Conservation (phyloP, 1,284 basidiomycete genomes). For the Inonotus hispidus region DNA sequence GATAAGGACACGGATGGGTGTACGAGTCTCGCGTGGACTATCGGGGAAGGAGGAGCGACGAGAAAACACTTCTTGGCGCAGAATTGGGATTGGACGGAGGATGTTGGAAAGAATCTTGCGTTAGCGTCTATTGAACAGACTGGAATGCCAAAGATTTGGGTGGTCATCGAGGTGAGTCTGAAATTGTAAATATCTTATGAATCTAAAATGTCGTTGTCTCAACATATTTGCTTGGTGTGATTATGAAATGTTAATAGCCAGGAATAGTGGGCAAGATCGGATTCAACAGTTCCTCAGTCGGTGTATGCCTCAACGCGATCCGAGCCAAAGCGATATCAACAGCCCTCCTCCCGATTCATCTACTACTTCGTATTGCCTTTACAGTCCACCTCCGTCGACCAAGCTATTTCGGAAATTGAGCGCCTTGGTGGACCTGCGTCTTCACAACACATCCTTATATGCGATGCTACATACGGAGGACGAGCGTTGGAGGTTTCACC, state of each 20-base stretch:
- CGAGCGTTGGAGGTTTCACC: conserved; percentile 31
- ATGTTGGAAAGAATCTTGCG: conserved; percentile 31
- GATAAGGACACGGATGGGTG: too few species aligned
- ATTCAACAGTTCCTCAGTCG: conserved; percentile 32
- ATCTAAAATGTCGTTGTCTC: too few species aligned
- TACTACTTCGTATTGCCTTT: conserved; percentile 31
- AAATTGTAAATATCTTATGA: too few species aligned
- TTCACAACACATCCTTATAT: conserved; percentile 33
- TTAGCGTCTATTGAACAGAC: conserved; percentile 27
- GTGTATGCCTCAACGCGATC: conserved; percentile 35
- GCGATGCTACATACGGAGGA: conserved; percentile 24
- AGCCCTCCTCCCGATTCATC: conserved; percentile 30
- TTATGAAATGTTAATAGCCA: conserved; percentile 21
- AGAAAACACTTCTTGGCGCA: conserved; percentile 29
- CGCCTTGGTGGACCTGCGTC: conserved; percentile 31
- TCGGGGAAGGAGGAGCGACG: conserved; percentile 20
- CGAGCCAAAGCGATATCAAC: conserved; percentile 29
- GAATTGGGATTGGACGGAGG: conserved; percentile 36
- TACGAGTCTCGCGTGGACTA: conserved; percentile 30
- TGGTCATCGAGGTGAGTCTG: conserved; percentile 33
- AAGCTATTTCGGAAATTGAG: conserved; percentile 27
- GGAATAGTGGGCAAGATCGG: conserved; percentile 37
- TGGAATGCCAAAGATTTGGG: conserved; percentile 32
- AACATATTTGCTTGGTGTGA: too few species aligned
- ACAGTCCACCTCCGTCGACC: conserved; percentile 27